Evolutionary conservation across 1,284 basidiomycete species (phyloP), one percentile per base, ranked within the genome.

Genomic region (Austroboletus rostrupii): DNA sequence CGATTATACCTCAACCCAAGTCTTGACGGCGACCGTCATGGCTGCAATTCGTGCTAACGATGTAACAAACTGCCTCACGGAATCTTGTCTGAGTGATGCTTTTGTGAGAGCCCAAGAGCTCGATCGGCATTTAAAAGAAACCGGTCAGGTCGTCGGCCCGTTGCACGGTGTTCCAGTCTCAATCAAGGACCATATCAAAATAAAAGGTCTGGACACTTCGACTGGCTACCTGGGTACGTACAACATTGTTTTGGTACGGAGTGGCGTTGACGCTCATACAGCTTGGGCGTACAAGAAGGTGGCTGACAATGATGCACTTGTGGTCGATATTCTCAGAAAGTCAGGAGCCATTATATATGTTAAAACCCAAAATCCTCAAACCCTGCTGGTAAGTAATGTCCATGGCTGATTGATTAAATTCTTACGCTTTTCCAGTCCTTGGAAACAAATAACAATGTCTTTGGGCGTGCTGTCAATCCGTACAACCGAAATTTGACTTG

Each of bases 141-240:
- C 72, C 2, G 78, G 78, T 2, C 55, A 72, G 45, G 65, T 74
- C n/a, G 70, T 80, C 17, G 82, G 82, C 13, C 80, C 81, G 6
- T 63, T 85, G 36, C 81, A 84, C 55, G 83, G 83, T 5, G 59
- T 85, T 10, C 82, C 83, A 1, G 66, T 81, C 39, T 70, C 70
- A 21, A 63, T 77, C 57, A 81, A 83, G 63, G 79, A 81, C 57
- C 79, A 80, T 54, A 73, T 77, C 59, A 65, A 69, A 47, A 67
- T 78, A 32, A 71, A 74, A 48, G 76, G 71, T n/a, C 61, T 72
- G 36, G 76, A 78, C 49, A 76, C 75, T 11, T 67, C 75, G 9
- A 69, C 69, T 7, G 80, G 79, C 6, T 83, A 81, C 56, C 68
- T 73, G 13, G 71, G 74, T 45, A 35, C 44, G 52, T 20, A 26